phyloP scores from a whole-genome alignment of 2,329 filamentous ascomycete genomes.

The Trematosphaeria pertusa region DNA sequence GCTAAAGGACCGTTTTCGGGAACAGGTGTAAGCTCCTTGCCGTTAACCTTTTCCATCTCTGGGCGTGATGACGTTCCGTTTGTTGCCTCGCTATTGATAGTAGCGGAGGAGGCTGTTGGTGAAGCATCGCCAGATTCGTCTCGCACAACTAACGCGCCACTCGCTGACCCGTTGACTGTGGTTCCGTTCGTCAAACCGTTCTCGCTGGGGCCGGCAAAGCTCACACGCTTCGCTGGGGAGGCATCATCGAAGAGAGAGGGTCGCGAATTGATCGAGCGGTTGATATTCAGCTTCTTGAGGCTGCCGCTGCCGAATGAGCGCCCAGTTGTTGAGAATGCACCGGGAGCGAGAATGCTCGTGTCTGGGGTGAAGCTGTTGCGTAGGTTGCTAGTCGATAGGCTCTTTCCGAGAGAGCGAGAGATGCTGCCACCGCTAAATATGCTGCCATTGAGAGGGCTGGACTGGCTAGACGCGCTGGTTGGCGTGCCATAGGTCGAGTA shows the following conservation, averaged over 20 bases:
- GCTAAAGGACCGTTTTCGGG: conserved; percentile 69
- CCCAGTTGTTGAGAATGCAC: conserved; percentile 76
- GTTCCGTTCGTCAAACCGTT: conserved; percentile 43
- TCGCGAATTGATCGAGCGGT: conserved; percentile 77
- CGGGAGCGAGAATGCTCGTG: conserved; percentile 84
- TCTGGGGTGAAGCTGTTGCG: conserved; percentile 82
- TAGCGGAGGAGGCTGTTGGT: conserved; percentile 64
- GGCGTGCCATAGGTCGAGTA: conserved; percentile 93
- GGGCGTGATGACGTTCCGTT: conserved; percentile 52
- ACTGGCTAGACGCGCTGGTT: conserved; percentile 72
- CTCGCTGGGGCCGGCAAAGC: conserved; percentile 73
- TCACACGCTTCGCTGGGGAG: conserved; percentile 74
- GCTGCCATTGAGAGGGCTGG: conserved; percentile 67
- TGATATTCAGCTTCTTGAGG: conserved; percentile 92
- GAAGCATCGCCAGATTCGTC: conserved; percentile 59
- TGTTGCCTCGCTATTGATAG: conserved; percentile 47
- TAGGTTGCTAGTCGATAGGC: conserved; percentile 85
- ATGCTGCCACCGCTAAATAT: conserved; percentile 62
- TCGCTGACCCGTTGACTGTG: conserved; percentile 49
- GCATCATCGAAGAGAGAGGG: conserved; percentile 65
- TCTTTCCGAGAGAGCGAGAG: conserved; percentile 79
- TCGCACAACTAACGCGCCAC: conserved; percentile 59
- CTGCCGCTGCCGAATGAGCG: conserved; percentile 53
- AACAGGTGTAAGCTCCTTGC: conserved; percentile 80
- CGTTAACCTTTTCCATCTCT: conserved; percentile 75